A percentile compares a stretch with the other conserved stretches of the same genome.
Conservation (phyloP, 1,284 basidiomycete genomes). For the Uromyces viciae-fabae region DNA sequence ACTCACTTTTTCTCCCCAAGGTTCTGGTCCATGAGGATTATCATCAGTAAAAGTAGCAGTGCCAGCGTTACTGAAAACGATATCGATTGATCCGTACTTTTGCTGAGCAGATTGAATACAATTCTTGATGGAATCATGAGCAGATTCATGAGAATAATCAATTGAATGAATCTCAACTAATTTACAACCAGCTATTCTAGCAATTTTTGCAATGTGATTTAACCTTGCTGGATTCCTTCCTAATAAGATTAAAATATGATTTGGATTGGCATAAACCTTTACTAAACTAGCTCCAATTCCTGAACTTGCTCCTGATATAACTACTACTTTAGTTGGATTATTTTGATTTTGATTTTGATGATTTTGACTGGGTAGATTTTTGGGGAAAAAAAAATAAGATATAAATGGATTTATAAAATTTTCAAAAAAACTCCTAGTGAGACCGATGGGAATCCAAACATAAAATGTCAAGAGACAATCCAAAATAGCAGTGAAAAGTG, state of each 20-base stretch:
- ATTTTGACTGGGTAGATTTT: neutral
- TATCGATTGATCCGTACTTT: conserved; percentile 43
- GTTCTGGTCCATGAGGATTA: conserved; percentile 20
- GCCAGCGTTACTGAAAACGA: conserved; percentile 24
- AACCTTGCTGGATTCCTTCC: conserved; percentile 28
- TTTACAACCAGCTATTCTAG: conserved; percentile 7
- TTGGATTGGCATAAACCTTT: conserved; percentile 17
- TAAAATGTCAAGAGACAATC: conserved; percentile 32
- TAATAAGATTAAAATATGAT: conserved; percentile 23
- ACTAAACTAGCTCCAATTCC: conserved; percentile 37
- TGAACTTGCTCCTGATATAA: conserved; percentile 39
- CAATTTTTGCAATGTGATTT: conserved; percentile 36
- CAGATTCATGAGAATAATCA: conserved; percentile 27
- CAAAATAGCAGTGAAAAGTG: neutral
- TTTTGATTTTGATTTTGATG: neutral
- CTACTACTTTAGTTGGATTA: neutral
- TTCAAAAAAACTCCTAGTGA: neutral
- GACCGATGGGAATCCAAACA: conserved; percentile 36
- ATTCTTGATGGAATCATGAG: conserved; percentile 23
- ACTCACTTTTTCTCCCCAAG: conserved; percentile 36
- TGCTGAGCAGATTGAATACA: conserved; percentile 1
- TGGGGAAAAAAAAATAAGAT: neutral
- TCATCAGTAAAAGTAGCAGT: conserved; percentile 44
- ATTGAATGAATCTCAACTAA: conserved; percentile 32
- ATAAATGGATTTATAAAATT: conserved; percentile 1